Conservation (phyloP, 495 filamentous ascomycete species). For the Penicillium angulare region DNA sequence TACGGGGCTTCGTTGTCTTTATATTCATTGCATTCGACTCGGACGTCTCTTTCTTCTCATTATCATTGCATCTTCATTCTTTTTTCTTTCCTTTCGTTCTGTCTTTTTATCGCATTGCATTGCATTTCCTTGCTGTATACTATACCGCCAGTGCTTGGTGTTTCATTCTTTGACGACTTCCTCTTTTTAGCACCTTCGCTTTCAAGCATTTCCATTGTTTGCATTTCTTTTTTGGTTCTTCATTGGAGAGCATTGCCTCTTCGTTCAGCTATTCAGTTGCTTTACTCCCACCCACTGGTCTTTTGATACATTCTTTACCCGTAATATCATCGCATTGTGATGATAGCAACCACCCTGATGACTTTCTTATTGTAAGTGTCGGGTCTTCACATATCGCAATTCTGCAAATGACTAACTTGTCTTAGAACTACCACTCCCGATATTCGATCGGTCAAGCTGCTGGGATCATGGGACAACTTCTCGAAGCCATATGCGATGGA, state of each 20-base stretch:
- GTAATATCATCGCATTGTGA: conserved; percentile 31
- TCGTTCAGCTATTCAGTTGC: no score
- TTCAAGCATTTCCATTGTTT: conserved; percentile 7
- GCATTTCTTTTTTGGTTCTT: not conserved
- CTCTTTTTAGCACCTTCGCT: conserved; percentile 4
- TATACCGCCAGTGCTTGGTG: conserved; percentile 12
- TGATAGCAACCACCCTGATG: conserved; percentile 73
- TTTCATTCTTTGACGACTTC: conserved; percentile 12
- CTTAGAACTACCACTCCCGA: conserved; percentile 54
- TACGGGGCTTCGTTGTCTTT: not conserved
- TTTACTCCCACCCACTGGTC: no score
- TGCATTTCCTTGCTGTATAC: conserved; percentile 20
- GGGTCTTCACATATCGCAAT: not conserved
- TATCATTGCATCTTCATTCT: not conserved
- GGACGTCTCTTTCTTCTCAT: not conserved
- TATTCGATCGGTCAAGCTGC: conserved; percentile 68
- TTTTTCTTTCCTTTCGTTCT: not conserved
- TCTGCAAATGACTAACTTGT: conserved; percentile 1
- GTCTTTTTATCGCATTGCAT: conserved; percentile 17
- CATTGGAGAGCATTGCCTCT: conserved; percentile 10
- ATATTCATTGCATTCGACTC: conserved; percentile 1
- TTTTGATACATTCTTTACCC: conserved; percentile 9
- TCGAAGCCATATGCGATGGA: conserved; percentile 72
- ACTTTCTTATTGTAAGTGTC: conserved; percentile 69
- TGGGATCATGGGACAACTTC: conserved; percentile 96